Conservation (phyloP, 1,139 yeast species). For the Diutina rugosa region DNA sequence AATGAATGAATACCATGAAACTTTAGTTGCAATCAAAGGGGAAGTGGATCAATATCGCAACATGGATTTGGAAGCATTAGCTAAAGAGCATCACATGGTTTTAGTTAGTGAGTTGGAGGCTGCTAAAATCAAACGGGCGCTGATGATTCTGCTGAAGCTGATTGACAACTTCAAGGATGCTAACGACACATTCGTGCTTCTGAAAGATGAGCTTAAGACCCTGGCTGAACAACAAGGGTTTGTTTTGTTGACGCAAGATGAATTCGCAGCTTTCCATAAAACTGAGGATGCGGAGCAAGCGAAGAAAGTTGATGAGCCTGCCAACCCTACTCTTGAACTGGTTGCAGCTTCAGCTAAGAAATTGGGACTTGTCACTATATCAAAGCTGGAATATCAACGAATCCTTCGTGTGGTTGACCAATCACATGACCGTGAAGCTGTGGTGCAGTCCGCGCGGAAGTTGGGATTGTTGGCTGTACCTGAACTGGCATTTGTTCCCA, state of each 20-base stretch:
- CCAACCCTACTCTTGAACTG: neutral
- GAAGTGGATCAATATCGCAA: neutral
- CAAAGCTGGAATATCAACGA: neutral
- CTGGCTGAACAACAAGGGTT: slow-evolving; percentile 3
- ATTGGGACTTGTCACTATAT: neutral
- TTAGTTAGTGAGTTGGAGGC: neutral
- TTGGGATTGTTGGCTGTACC: slow-evolving; percentile 44
- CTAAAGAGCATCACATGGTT: neutral
- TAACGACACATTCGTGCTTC: neutral
- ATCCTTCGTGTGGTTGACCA: neutral
- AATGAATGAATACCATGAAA: neutral
- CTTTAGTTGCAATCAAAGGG: neutral
- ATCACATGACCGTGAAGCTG: neutral
- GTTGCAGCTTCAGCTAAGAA: neutral
- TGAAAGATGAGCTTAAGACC: neutral
- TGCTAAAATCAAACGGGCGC: neutral
- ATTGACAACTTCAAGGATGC: neutral
- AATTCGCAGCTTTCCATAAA: neutral
- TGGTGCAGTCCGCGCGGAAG: slow-evolving; percentile 21
- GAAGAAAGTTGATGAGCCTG: neutral
- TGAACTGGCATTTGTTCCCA: slow-evolving; percentile 40
- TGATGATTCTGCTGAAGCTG: neutral
- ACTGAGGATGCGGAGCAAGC: neutral
- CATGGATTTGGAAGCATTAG: neutral
- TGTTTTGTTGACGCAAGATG: neutral